Evolutionary conservation across 768 basidiomycete species (phyloP), one percentile per base, ranked within the genome.

Genomic region (Leccinum arenicola): DNA sequence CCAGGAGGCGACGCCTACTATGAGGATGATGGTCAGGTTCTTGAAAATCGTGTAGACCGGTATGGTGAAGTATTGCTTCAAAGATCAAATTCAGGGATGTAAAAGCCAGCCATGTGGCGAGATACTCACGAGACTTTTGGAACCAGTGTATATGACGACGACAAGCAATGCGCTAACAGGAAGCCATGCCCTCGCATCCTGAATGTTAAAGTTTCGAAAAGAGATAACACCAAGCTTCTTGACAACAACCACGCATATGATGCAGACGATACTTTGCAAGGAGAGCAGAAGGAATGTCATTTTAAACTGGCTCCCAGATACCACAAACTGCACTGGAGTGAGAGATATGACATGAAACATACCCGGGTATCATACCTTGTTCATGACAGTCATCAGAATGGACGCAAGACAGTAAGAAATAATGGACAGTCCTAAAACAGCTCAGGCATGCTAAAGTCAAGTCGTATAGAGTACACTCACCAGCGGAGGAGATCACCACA

Each of bases 41-140:
- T 99, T 99, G 84, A 98, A 98, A 63, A 99, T 98, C 1, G 97
- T 98, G 76, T 98, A 99, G 27, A 98, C 87, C 0, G 97, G 97
- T 74, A 99, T 98, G 64, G 86, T 91, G 52, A 99, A 80, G 75
- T 87, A 93, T 95, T 98, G 97, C 95, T 98, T 73, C 6, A 36
- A 12, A 49, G 21, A 21, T 51, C 52, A 27, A 21, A 45, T 55
- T 54, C 57, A 56, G 54, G 21, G 31, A 38, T 10, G 15, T 29
- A 57, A 56, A 38, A 25, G 17, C 33, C 12, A 23, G 10, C 33
- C 6, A 15, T 4, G 6, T 19, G 36, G 29, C 6, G 23, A 36
- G 33, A 52, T n/a, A 80, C 95, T 75, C 64, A 95, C 96, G 73
- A 99, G 78, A 71, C 92, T 93, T 75, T 99, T 99, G 23, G 93